Base-by-base conservation (phyloP, 768 basidiomycete species). In the Termitomyces bulborhizus region DNA sequence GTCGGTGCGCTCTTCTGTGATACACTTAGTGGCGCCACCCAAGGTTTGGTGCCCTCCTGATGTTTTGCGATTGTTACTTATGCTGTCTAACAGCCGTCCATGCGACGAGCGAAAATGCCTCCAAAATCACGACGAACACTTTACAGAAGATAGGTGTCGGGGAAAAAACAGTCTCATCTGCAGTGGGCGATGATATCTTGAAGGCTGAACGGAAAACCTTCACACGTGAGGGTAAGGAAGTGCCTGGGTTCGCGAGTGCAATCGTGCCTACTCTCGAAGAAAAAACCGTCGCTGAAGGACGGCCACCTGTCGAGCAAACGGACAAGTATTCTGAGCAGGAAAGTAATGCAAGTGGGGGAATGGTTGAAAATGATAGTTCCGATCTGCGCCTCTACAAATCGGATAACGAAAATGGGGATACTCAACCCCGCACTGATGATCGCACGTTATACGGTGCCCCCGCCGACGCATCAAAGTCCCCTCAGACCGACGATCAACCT, bases 221-320 rank as follows among this genome's bases (percentile, higher is more conserved):
- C 63, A 76, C 76, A 42, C 70, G 71, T n/a, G 75, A 81, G 6
- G 82, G 83, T 18, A 59, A 77, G 56, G 70, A 78, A 57, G 68
- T 71, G 24, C 71, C 73, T 11, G 84, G 85, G 2, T 86, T 89
- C 64, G 76, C 84, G 0, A 80, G 81, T 55, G 70, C 83, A 1
- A 74, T 80, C 6, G 80, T 88, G 1, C 88, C 88, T 1, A 87
- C 83, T 0, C 64, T 88, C 12, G 90, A 90, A 65, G 85, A 89
- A 66, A 82, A 84, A 65, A 74, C 73, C 2, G 69, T 86, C 27
- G 65, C 69, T 12, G 87, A 90, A 60, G 65, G 69, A 29, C 69
- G 71, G 15, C 76, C 77, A 4, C 67, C 70, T 4, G 56, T 63
- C 31, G 66, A 73, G 15, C 68, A 76, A 46, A 58, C 29, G 7